phyloP scores from a whole-genome alignment of 176 grass and related monocot species.

The Paspalum notatum region DNA sequence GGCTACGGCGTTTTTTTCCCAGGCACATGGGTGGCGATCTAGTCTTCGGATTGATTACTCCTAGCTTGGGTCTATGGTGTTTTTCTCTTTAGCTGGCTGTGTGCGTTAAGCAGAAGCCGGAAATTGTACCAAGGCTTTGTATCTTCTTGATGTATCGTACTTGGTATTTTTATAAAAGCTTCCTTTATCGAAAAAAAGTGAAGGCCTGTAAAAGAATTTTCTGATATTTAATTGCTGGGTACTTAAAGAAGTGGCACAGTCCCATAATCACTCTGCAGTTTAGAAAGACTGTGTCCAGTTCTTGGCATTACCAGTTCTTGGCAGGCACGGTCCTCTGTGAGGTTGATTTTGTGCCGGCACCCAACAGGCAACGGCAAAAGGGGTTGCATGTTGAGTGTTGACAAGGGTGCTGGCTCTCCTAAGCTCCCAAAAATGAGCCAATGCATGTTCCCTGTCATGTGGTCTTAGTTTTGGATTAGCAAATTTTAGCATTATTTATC shows the following conservation, averaged over 20 bases:
- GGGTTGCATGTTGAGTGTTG: conserved; percentile 56
- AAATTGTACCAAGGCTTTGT: too few relatives aligned
- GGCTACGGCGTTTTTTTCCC: too few relatives aligned
- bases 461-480: conserved; percentile 67
- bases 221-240: conserved; percentile 82
- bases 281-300: conserved; percentile 8
- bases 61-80: too few relatives aligned
- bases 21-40: too few relatives aligned
- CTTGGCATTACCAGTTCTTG: background rate
- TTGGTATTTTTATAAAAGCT: too few relatives aligned
- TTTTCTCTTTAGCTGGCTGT: too few relatives aligned
- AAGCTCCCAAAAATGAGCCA: conserved; percentile 74
- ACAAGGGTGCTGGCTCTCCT: conserved; percentile 77
- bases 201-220: conserved; percentile 98
- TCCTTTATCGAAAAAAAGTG: too few relatives aligned
- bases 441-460: conserved; percentile 58
- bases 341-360: too few relatives aligned
- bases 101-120: too few relatives aligned
- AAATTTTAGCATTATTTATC: conserved; percentile 37
- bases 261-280: conserved; percentile 79
- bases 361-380: conserved; percentile 37
- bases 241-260: conserved; percentile 80
- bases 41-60: too few relatives aligned
- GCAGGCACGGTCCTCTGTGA: background rate
- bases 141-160: too few relatives aligned